Evolutionary conservation across 1,139 yeast species (phyloP), one percentile per base, ranked within the genome.

Genomic region (Blastobotrys capitulatus): DNA sequence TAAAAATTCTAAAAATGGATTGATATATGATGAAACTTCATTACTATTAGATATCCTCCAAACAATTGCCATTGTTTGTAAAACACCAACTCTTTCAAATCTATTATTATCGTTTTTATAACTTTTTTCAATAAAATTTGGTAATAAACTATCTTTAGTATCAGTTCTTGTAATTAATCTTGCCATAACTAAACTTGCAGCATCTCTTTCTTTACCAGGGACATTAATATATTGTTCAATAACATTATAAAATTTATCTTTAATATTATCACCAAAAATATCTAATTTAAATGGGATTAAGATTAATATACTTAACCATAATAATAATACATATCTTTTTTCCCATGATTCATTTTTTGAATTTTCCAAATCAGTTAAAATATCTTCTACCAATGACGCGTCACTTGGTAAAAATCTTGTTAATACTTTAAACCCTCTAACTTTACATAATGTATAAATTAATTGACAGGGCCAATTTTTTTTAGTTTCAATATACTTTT

Each of bases 241-340:
- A 8, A 74, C 55, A 0, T 57, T 46, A 49, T 69, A 73, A 0
- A 86, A 58, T 7, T 65, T 48, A 0, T 55, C 48, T 1, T 74
- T 68, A 12, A 79, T 55, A 18, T 39, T 25, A 5, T 65, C 62
- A 0, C 57, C 54, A 41, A 83, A 68, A 0, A 68, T 60, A 0
- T 63, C 66, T 40, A 89, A 69, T 2, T 77, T 74, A 60, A 89
- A 89, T 0, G 97, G 97, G 0, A 82, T 80, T 34, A 86, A 67
- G 0, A 81, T 77, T 18, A 88, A 67, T 27, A 83, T 79, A 0
- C 85, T 76, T 15, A 87, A 69, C 96, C 96, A 89, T 7, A 86
- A 68, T n/a, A 88, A 66, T 41, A 82, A 63, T 3, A 82, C 64
- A 57, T 79, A 86, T 10, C 73, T 63, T 45, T 77, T 77, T 55